Evolutionary conservation across 202 grass and related monocot genomes (phyloP), one percentile per base, ranked within the genome.

Genomic region (Elaeis oleifera): DNA sequence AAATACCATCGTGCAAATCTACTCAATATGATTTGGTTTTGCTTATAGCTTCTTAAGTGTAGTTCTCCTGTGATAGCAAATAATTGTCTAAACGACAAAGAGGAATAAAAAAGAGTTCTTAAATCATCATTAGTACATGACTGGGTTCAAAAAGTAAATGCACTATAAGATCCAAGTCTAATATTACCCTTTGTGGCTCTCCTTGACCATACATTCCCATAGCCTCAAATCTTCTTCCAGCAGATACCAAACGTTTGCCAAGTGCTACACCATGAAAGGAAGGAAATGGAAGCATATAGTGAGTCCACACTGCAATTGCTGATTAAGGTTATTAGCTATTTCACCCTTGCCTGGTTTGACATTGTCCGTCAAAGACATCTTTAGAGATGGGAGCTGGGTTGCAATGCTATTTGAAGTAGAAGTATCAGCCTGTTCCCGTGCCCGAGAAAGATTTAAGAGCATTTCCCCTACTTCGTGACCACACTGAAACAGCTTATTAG

Each of bases 341-440:
- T 23, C 73, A 64, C 64, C 48, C 71, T 9, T 97, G 81, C 92
- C 82, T 91, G 82, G 76, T 91, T 97, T 91, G 7, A 72, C 76
- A 13, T 78, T 89, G 18, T 69, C 68, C 0, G 75, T 86, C 54
- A 89, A 72, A 67, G 71, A 75, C 57, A 73, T 78, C 4, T 88
- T 70, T 63, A 84, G 74, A 0, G 76, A 86, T 9, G 87, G 87
- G 61, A 97, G 54, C 61, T 96, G 62, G 68, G 70, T 81, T 2
- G 68, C 84, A 23, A 97, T 67, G 68, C 22, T 76, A 68, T 97
- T 91, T 15, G 87, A 86, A 16, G 74, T 72, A 23, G 65, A 79
- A 5, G 88, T 89, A 64, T 97, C 84, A 26, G 77, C 84, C 58
- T 67, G 63, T 59, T 97, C 88, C 92, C 84, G 91, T 31, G 92